Evolutionary conservation across 306 rosid genomes (phyloP), one percentile per base, ranked within the genome.

Genomic region (Vigna unguiculata): DNA sequence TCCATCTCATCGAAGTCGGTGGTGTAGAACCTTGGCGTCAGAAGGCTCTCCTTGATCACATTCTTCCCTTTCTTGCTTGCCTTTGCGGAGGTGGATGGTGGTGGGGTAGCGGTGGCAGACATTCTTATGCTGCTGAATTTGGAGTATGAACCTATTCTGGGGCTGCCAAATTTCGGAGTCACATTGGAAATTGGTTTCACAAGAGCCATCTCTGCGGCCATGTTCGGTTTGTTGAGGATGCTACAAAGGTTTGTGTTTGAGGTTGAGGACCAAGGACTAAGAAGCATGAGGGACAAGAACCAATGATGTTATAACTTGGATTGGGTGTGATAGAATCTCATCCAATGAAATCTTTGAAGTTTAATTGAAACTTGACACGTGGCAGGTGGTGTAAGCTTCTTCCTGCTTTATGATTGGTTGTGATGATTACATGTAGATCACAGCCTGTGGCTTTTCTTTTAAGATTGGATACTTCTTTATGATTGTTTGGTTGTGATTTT

Each of bases 1-100:
- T 95, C 97, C 99, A 95, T 95, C 69, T 95, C 99, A 59, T 95
- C 97, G 46, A 95, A 95, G 46, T 95, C 99, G 9, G 99, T 92
- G 61, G 99, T 95, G 89, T 95, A 95, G 67, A 95, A 95, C 89
- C 99, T 80, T 12, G 99, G 99, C 0, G 97, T 80, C 86, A 95
- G 77, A 65, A 95, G 99, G 77, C 97, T 88, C 86, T 95, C 99
- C 74, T 95, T 88, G 34, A 94, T 89, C 11, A 73, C 82, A 12
- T 85, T 84, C 77, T 87, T 85, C 0, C 55, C 84, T 62, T 90
- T 90, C 87, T 91, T 93, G 77, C 83, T 67, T 17, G 90, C 69
- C 75, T 82, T 88, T 12, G 89, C 53, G 69, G 88, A 10, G 16
- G 92, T 53, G 40, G 89, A 16, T n/a, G 91, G 54, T 17, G 70